phyloP scores from a whole-genome alignment of 148 eudicot genomes.

The Silene uniflora region DNA sequence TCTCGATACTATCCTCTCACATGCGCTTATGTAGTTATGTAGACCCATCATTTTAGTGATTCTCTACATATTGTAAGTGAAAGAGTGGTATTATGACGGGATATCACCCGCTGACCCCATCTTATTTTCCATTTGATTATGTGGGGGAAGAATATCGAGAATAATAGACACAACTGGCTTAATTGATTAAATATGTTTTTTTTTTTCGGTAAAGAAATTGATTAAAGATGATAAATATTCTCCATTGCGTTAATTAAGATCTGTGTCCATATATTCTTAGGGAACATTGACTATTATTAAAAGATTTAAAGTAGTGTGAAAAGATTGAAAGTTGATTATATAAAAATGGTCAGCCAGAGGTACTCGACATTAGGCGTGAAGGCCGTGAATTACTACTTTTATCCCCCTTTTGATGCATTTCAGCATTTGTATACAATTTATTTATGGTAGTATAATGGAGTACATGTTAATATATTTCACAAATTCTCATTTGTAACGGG shows the following conservation, averaged over 20 bases:
- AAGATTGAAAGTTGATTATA: background rate
- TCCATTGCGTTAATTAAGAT: constrained; percentile 16
- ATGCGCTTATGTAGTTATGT: no score
- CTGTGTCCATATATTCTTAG: constrained; percentile 11
- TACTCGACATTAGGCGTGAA: background rate
- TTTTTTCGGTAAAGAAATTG: no score
- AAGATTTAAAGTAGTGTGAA: background rate
- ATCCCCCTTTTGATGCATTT: background rate
- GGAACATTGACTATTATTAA: background rate
- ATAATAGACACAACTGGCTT: background rate
- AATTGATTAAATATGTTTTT: background rate
- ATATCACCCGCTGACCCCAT: no score
- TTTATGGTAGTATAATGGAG: no score
- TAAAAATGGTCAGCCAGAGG: background rate
- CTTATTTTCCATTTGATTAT: background rate
- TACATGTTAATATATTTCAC: no score
- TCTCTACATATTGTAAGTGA: no score
- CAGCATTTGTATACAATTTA: background rate
- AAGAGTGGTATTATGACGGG: no score
- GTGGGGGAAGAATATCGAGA: background rate
- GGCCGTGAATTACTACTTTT: no score
- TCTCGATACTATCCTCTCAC: no score
- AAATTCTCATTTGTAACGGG: no score
- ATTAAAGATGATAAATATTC: background rate
- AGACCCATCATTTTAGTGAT: no score